A percentile compares a stretch with the other conserved stretches of the same genome.
These are phyloP conservation scores for Silybum marianum DNA, from an alignment of 129 eudicot species.

Conservation along the genomic window DNA sequence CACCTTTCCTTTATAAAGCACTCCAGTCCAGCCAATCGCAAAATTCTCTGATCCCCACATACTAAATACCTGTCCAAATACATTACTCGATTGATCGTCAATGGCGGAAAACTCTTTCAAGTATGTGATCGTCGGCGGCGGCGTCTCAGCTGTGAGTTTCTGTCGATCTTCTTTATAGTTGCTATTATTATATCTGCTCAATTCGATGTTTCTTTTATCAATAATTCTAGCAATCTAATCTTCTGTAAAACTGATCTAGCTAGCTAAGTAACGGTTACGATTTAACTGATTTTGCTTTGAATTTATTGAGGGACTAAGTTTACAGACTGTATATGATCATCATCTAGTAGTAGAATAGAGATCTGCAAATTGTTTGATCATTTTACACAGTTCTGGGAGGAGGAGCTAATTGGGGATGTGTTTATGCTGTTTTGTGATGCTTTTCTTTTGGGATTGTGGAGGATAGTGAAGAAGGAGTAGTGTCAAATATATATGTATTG, in stretches of 20 bases:
- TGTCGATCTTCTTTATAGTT: background rate
- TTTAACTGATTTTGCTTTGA: background rate
- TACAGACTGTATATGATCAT: background rate
- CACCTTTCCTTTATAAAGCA: slow-evolving; percentile 19
- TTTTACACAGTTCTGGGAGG: background rate
- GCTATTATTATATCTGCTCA: background rate
- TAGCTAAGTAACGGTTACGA: background rate
- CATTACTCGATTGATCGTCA: slow-evolving; percentile 13
- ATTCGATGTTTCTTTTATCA: background rate
- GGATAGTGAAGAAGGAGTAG: background rate
- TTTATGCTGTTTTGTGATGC: background rate
- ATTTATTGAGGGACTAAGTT: background rate
- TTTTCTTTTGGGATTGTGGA: background rate
- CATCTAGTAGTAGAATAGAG: slow-evolving; percentile 10
- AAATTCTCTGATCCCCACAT: background rate
- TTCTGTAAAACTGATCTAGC: background rate
- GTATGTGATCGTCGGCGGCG: slow-evolving; percentile 92
- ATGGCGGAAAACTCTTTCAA: slow-evolving; percentile 93
- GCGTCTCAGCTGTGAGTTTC: slow-evolving; percentile 87
- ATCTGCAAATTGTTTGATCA: slow-evolving; percentile 5
- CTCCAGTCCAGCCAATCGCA: slow-evolving; percentile 22
- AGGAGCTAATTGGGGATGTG: background rate
- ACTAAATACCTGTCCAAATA: slow-evolving; percentile 1
- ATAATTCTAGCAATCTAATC: too few relatives aligned
- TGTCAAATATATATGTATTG: background rate